Percentiles rank a stretch among this genome's conserved stretches.
Conservation (phyloP, 257 asterid genomes). For the Ehretia macrophylla region DNA sequence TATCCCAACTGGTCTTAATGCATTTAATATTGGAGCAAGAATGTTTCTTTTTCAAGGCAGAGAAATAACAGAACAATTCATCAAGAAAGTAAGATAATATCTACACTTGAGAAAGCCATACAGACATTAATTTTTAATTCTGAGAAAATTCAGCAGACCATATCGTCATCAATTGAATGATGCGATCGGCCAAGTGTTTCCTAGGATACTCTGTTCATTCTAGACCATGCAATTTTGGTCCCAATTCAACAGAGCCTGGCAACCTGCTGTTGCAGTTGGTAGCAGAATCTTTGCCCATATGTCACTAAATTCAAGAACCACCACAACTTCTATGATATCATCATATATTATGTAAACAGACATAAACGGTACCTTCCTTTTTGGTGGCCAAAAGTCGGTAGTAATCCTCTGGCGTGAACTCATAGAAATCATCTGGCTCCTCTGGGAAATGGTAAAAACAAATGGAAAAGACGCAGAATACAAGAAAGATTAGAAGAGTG, state of each 20-base stretch:
- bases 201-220: neutral
- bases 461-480: neutral
- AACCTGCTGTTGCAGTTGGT: neutral
- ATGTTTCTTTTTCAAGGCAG: neutral
- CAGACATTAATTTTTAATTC: neutral
- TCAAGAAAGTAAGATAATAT: neutral
- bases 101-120: neutral
- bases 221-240: neutral
- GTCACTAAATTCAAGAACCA: neutral
- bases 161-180: too few species aligned
- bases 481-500: neutral
- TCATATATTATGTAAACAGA: neutral
- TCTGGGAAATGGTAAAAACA: conserved; percentile 33
- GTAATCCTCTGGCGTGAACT: conserved; percentile 90
- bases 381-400: conserved; percentile 64
- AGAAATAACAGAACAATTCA: neutral
- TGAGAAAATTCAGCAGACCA: neutral
- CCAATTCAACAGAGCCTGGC: too few species aligned
- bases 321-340: neutral
- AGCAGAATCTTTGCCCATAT: neutral
- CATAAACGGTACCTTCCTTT: conserved; percentile 64
- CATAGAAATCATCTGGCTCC: conserved; percentile 80
- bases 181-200: neutral
- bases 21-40: neutral
- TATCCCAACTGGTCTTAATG: too few species aligned